A percentile compares a stretch with the other conserved stretches of the same genome.
Evolutionary conservation across 108 stramenopile genomes (phyloP).

Genomic region (Cylindrotheca fusiformis): DNA sequence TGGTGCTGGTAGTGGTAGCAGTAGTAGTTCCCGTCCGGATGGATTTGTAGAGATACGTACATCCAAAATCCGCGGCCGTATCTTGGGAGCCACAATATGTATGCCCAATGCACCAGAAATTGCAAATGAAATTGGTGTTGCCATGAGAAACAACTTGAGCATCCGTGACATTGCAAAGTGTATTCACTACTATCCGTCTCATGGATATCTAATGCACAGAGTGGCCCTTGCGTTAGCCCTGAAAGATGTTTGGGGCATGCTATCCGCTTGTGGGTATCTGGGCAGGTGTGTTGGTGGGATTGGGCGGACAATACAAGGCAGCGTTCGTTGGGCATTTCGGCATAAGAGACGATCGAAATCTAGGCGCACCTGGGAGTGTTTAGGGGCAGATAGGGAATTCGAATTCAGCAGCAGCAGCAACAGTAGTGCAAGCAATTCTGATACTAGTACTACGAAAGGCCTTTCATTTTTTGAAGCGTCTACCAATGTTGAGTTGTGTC

Average conservation of each 20-base stretch:
- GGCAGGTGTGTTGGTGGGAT: slow-evolving; percentile 2
- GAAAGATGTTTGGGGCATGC: slow-evolving; percentile 19
- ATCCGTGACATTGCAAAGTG: slow-evolving; percentile 31
- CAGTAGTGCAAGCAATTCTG: neutral
- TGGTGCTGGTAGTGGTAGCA: too few relatives aligned
- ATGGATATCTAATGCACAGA: slow-evolving; percentile 52
- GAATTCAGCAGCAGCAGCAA: neutral
- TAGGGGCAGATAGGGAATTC: neutral
- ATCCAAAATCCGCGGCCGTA: slow-evolving; percentile 19
- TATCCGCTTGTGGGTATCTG: slow-evolving; percentile 31
- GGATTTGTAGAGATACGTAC: slow-evolving; percentile 42
- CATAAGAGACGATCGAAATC: neutral
- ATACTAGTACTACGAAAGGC: neutral
- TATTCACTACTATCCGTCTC: slow-evolving; percentile 44
- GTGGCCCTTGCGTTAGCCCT: slow-evolving; percentile 37
- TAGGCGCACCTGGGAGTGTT: neutral
- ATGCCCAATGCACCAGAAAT: slow-evolving; percentile 45
- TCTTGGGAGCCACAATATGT: slow-evolving; percentile 38
- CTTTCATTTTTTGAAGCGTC: neutral
- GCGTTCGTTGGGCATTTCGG: neutral
- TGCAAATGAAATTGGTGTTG: slow-evolving; percentile 43
- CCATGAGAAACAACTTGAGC: slow-evolving; percentile 24
- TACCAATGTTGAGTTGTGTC: neutral
- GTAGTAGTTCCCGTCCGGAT: too few relatives aligned
- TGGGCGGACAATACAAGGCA: slow-evolving; percentile 1